These are phyloP conservation scores for Ophiocordyceps robertsii DNA, from an alignment of 2,329 filamentous ascomycete genomes.

Conservation along the genomic window DNA sequence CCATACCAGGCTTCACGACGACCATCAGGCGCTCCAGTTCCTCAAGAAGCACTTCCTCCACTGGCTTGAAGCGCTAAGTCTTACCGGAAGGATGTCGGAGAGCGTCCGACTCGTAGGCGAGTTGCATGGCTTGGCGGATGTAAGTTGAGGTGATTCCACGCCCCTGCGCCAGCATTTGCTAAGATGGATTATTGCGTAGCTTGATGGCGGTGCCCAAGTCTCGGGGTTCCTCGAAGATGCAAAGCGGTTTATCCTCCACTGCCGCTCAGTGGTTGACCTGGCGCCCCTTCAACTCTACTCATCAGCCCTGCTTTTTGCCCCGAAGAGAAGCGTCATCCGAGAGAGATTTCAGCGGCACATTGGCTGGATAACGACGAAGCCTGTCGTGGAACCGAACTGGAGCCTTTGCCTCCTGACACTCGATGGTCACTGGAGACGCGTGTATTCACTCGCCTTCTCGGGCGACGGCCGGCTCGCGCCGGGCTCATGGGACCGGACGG, in stretches of 20 bases:
- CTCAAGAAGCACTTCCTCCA: conserved; percentile 22
- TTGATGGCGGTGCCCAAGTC: not conserved
- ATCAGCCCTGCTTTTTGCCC: conserved; percentile 11
- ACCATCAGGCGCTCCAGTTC: conserved; percentile 12
- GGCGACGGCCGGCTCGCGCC: not conserved
- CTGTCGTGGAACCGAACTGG: not conserved
- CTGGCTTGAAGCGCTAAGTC: conserved; percentile 24
- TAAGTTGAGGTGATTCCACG: not conserved
- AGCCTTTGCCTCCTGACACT: not conserved
- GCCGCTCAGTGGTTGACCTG: conserved; percentile 1
- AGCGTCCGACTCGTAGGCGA: conserved; percentile 2
- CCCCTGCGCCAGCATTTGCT: not conserved
- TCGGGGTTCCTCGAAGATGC: conserved; percentile 7
- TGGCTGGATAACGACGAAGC: conserved; percentile 5
- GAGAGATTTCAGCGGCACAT: conserved; percentile 3
- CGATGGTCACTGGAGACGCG: not conserved
- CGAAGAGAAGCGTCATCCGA: conserved; percentile 6
- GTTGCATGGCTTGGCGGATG: conserved; percentile 1
- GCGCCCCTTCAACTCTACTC: conserved; percentile 12
- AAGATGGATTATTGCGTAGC: conserved; percentile 1
- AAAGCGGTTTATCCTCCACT: conserved; percentile 4
- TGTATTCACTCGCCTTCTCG: not conserved
- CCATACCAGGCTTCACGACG: conserved; percentile 12
- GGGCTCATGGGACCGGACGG: not conserved
- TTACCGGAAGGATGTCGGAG: conserved; percentile 11